These are phyloP conservation scores for Ogataea minuta DNA, from an alignment of 805 yeast species.

Conservation along the genomic window DNA sequence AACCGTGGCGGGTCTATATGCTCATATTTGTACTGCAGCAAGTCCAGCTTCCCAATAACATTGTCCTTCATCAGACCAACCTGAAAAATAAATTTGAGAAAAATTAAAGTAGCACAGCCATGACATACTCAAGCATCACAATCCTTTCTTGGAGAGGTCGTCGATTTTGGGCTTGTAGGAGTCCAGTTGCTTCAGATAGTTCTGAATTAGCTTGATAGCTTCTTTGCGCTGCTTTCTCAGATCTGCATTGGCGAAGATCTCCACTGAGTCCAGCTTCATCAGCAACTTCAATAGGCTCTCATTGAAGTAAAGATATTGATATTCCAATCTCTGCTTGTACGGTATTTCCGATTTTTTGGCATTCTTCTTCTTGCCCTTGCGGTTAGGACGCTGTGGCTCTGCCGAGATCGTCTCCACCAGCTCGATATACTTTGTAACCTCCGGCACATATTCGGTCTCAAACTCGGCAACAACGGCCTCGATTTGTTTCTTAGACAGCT, in stretches of 20 bases:
- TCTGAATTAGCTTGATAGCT: conserved; percentile 59
- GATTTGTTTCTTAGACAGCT: conserved; percentile 19
- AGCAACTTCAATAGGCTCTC: conserved; percentile 67
- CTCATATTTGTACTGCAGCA: conserved; percentile 50
- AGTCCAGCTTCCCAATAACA: conserved; percentile 52
- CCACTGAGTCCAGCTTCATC: conserved; percentile 62
- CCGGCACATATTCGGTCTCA: conserved; percentile 16
- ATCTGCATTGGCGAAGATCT: conserved; percentile 42
- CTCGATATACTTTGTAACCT: conserved; percentile 14
- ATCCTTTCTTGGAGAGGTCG: conserved; percentile 18
- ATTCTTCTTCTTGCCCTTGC: conserved; percentile 10
- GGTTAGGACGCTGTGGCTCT: conserved; percentile 6
- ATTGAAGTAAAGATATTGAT: conserved; percentile 56
- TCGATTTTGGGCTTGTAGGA: conserved; percentile 22
- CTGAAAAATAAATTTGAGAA: conserved; percentile 4
- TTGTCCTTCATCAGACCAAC: conserved; percentile 33
- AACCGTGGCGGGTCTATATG: conserved; percentile 47
- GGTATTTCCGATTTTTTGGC: conserved; percentile 11
- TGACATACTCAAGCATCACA: background rate
- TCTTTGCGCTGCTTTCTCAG: conserved; percentile 59
- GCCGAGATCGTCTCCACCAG: conserved; percentile 16
- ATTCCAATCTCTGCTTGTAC: conserved; percentile 33
- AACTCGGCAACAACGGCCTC: conserved; percentile 17
- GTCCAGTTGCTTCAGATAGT: conserved; percentile 55
- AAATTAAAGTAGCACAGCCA: conserved; percentile 11